Evolutionary conservation across 2,329 filamentous ascomycete genomes (phyloP).

Genomic region (Emmonsiellopsis sp.): DNA sequence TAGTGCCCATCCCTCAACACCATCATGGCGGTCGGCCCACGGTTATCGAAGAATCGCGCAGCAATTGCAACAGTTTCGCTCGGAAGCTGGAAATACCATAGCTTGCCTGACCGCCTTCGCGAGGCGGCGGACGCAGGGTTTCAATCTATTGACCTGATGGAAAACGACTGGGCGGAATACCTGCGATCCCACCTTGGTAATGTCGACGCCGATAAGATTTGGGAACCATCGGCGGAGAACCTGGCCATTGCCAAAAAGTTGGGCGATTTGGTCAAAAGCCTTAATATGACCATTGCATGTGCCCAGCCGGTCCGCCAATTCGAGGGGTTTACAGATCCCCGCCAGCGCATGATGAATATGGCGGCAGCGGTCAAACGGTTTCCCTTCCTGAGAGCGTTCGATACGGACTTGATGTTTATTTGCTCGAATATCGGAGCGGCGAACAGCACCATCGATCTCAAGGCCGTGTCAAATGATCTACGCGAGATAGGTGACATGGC

Average conservation of each 20-base stretch:
- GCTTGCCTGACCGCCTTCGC: not conserved
- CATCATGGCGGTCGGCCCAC: slow-evolving; percentile 2
- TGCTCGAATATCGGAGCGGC: not conserved
- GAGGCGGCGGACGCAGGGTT: slow-evolving; percentile 1
- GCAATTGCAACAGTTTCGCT: slow-evolving; percentile 3
- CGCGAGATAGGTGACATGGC: slow-evolving; percentile 2
- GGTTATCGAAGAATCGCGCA: not conserved
- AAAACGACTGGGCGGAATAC: slow-evolving; percentile 2
- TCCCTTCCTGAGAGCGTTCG: not conserved
- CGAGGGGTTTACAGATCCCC: not conserved
- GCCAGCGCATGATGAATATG: not conserved
- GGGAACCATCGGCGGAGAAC: not conserved
- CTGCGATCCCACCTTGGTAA: not conserved
- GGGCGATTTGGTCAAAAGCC: not conserved
- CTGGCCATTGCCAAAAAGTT: not conserved
- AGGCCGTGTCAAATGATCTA: not conserved
- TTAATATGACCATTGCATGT: not conserved
- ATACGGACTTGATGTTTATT: not conserved
- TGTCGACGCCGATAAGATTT: not conserved
- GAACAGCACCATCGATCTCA: slow-evolving; percentile 2
- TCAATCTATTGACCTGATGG: slow-evolving; percentile 4
- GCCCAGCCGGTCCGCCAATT: slow-evolving; percentile 1
- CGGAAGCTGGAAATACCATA: slow-evolving; percentile 1
- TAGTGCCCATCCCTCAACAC: not conserved
- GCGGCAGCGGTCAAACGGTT: not conserved